Evolutionary conservation across 345 rosid genomes (phyloP).

Genomic region (Tarenaya hassleriana): DNA sequence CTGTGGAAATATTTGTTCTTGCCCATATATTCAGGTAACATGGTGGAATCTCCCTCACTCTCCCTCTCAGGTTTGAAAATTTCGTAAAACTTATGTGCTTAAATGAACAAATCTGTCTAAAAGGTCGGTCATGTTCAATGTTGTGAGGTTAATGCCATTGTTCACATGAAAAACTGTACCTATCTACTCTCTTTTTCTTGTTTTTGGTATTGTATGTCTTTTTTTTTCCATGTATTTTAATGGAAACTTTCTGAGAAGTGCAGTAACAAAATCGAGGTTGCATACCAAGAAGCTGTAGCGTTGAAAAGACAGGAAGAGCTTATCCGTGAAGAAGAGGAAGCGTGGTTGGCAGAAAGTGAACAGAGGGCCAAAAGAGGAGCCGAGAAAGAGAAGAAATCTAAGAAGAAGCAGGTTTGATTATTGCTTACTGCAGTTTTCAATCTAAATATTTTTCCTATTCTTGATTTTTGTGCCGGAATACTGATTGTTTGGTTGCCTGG

Average conservation of each 20-base stretch:
- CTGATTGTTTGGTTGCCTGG: slow-evolving; percentile 16
- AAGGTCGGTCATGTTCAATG: no score
- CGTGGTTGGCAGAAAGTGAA: slow-evolving; percentile 77
- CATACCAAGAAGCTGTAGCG: slow-evolving; percentile 97
- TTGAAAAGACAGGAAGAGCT: slow-evolving; percentile 95
- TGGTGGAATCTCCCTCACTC: slow-evolving; percentile 14
- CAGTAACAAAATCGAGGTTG: slow-evolving; percentile 90
- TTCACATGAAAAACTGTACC: no score
- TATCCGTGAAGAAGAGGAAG: slow-evolving; percentile 97
- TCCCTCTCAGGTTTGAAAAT: neutral
- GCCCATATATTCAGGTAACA: slow-evolving; percentile 86
- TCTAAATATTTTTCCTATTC: neutral
- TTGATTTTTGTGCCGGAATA: slow-evolving; percentile 17
- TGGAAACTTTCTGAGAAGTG: slow-evolving; percentile 19
- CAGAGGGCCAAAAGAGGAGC: slow-evolving; percentile 77
- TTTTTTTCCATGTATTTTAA: slow-evolving; percentile 13
- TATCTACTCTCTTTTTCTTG: neutral
- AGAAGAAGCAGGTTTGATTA: slow-evolving; percentile 73
- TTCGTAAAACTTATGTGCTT: no score
- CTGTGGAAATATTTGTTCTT: slow-evolving; percentile 91
- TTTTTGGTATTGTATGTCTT: neutral
- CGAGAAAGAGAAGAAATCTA: slow-evolving; percentile 86
- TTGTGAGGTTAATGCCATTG: no score
- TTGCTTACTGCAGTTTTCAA: slow-evolving; percentile 7
- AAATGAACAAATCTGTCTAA: no score